Evolutionary conservation across 2,329 filamentous ascomycete species (phyloP), one percentile per base, ranked within the genome.

Genomic region (Colletotrichum tabaci): DNA sequence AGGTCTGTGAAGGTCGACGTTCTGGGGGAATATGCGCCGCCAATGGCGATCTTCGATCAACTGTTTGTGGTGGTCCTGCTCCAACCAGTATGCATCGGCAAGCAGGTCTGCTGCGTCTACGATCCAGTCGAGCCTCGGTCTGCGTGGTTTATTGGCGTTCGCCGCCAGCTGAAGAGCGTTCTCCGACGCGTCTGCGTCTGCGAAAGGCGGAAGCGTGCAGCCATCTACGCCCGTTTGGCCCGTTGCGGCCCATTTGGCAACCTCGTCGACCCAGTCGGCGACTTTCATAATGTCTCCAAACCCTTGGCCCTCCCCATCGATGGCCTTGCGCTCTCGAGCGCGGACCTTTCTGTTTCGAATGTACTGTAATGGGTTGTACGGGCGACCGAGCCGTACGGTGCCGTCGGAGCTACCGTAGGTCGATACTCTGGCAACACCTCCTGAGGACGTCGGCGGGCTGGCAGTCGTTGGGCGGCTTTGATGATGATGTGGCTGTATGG

Each of bases 361-460:
- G 76, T 94, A 94, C 80, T 98, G 96, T 30, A 99, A 83, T 5
- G 96, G 96, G 79, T 99, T 98, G 79, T 98, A 98, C 2, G 86
- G 83, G 63, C 95, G 91, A 5, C 93, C 93, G 9, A 92, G 80
- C 69, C 75, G 83, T 61, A 73, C 81, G 80, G 66, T 80, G 72
- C 69, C 80, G 64, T 76, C 84, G 78, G 67, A 71, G 83, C 75
- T 58, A 82, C 77, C 73, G 2, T 66, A 65, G 2, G 71, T 74
- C 12, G 74, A 57, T 12, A 64, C 56, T 16, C 69, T 73, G 79
- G 69, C 49, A 66, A 76, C 81, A 61, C 85, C 57, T 60, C 77
- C 73, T 30, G 86, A 84, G 10, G 87, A 85, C 0, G 78, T 77
- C 0, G 84, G 82, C 4, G 84, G 80, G 58, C 82, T 86, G n/a